These are phyloP conservation scores for Leccinum olivaceoglutinosum DNA, from an alignment of 1,284 basidiomycete genomes.

Conservation along the genomic window DNA sequence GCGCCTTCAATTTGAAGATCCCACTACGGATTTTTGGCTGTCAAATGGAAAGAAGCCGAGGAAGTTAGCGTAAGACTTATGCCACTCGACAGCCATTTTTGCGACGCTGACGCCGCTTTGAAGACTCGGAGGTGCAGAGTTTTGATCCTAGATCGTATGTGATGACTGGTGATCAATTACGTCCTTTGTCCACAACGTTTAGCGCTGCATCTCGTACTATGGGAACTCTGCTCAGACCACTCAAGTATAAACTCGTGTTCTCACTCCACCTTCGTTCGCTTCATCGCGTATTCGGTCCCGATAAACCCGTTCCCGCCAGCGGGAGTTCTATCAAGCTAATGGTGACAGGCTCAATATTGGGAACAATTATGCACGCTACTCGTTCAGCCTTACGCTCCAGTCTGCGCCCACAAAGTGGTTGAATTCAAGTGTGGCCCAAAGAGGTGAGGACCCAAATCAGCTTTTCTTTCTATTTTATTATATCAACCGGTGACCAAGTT, in stretches of 20 bases:
- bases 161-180: not conserved
- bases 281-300: not conserved
- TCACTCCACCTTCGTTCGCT: not conserved
- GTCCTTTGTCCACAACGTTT: not conserved
- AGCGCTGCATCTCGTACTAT: not conserved
- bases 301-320: not conserved
- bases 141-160: not conserved
- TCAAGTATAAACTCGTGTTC: not conserved
- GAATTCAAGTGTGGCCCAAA: too few relatives aligned
- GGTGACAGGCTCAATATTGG: not conserved
- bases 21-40: not conserved
- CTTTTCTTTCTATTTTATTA: too few relatives aligned
- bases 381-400: not conserved
- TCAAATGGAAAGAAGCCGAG: not conserved
- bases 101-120: not conserved
- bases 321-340: too few relatives aligned
- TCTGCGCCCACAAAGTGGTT: too few relatives aligned
- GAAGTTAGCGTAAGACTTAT: not conserved
- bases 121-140: not conserved
- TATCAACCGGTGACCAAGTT: too few relatives aligned
- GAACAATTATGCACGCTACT: too few relatives aligned
- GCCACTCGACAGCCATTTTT: not conserved
- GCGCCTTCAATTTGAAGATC: not conserved
- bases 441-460: too few relatives aligned
- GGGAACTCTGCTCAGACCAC: not conserved